Conservation (phyloP, 73 alveolate genomes). For the Symbiodinium natans region DNA sequence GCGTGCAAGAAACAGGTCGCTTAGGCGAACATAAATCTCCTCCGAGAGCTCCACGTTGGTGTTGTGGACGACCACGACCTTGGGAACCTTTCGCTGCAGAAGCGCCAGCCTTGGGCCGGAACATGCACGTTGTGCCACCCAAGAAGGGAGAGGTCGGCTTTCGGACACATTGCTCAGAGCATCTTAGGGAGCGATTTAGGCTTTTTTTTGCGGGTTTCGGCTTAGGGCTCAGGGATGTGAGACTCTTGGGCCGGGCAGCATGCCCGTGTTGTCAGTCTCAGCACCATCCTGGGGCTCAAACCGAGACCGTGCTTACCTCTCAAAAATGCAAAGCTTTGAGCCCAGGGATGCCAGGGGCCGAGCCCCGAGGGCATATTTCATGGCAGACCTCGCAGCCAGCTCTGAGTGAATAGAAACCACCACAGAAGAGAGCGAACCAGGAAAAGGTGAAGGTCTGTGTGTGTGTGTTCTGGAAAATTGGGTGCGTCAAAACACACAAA, state of each 20-base stretch:
- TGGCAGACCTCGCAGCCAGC: slow-evolving; percentile 68
- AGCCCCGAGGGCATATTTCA: slow-evolving; percentile 40
- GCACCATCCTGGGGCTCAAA: slow-evolving; percentile 33
- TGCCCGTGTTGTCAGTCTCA: slow-evolving; percentile 86
- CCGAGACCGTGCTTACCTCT: background rate
- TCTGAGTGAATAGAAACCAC: too few relatives aligned
- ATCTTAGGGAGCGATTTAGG: background rate
- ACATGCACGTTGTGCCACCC: background rate
- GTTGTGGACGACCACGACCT: slow-evolving; percentile 36
- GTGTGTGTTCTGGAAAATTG: background rate
- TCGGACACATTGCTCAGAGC: too few relatives aligned
- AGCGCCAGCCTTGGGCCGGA: slow-evolving; percentile 68
- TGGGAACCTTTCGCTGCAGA: slow-evolving; percentile 48
- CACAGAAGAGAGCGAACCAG: too few relatives aligned
- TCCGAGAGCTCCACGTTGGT: slow-evolving; percentile 61
- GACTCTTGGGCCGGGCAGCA: background rate
- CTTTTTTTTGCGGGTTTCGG: background rate
- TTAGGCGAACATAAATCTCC: too few relatives aligned
- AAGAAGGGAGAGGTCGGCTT: too few relatives aligned
- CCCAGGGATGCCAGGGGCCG: background rate
- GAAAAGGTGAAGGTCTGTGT: too few relatives aligned
- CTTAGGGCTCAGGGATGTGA: background rate
- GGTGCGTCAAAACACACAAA: too few relatives aligned
- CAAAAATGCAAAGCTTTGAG: background rate
- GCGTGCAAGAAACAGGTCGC: too few relatives aligned